Conservation (phyloP, 441 rosid genomes). For the Adansonia gregorii region DNA sequence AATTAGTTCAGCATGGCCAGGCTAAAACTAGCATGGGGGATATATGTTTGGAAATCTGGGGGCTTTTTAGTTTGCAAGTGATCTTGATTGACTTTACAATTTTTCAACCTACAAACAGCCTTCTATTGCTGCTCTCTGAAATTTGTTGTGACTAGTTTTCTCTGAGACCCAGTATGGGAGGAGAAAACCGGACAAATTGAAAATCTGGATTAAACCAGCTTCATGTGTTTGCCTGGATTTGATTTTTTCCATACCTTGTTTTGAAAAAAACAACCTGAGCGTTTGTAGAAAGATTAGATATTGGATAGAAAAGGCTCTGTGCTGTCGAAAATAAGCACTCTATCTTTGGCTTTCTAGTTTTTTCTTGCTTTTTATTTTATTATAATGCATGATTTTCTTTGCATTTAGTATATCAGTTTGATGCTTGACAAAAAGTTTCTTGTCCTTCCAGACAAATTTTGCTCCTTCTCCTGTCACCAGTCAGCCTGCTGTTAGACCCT, state of each 20-base stretch:
- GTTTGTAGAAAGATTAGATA: too few species aligned
- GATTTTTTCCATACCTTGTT: background rate
- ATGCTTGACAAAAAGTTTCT: slow-evolving; percentile 20
- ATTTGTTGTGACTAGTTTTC: background rate
- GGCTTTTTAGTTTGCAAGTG: background rate
- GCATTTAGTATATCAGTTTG: background rate
- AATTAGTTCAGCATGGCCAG: background rate
- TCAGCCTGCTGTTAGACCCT: slow-evolving; percentile 72
- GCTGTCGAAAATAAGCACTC: too few species aligned
- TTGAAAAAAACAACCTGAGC: background rate
- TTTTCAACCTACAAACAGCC: background rate
- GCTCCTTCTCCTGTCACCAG: slow-evolving; percentile 52
- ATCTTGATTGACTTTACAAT: background rate
- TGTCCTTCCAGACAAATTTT: slow-evolving; percentile 57
- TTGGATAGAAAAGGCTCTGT: too few species aligned
- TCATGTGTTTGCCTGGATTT: slow-evolving; percentile 1
- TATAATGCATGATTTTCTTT: background rate
- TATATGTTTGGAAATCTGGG: background rate
- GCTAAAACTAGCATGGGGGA: background rate
- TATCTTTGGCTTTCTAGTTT: background rate
- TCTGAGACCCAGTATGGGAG: background rate
- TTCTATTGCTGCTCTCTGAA: slow-evolving; percentile 1
- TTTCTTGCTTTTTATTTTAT: background rate
- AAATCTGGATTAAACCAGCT: background rate
- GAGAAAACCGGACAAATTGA: background rate